phyloP scores from a whole-genome alignment of 2,329 filamentous ascomycete species.

The Orbilia quercus region DNA sequence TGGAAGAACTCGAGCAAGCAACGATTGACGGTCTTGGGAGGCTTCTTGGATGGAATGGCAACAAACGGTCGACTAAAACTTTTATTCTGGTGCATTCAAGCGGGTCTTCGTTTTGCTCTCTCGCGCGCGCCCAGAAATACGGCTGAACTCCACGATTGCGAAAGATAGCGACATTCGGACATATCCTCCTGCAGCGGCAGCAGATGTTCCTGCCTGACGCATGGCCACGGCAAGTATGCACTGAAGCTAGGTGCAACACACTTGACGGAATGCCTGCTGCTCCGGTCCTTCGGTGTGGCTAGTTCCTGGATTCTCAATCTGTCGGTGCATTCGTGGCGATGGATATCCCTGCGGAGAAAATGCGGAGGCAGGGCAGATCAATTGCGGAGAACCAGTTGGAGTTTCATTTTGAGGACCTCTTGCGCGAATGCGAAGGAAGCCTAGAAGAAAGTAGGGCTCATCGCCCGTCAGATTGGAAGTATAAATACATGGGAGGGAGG shows the following conservation, averaged over 20 bases:
- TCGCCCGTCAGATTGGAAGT: slow-evolving; percentile 2
- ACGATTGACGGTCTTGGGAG: slow-evolving; percentile 14
- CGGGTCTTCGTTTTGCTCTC: not conserved
- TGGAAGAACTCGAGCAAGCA: not conserved
- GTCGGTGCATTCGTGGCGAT: not conserved
- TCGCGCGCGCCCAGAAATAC: slow-evolving; percentile 9
- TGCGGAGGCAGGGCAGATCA: slow-evolving; percentile 36
- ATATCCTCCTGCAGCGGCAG: slow-evolving; percentile 8
- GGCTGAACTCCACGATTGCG: slow-evolving; percentile 13
- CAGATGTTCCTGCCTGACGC: no score
- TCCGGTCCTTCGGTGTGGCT: slow-evolving; percentile 5
- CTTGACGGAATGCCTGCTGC: slow-evolving; percentile 21
- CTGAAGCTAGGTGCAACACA: slow-evolving; percentile 10
- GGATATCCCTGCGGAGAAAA: slow-evolving; percentile 49
- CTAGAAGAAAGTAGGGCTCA: not conserved
- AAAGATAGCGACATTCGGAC: not conserved
- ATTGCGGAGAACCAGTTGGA: slow-evolving; percentile 13
- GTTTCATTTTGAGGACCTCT: not conserved
- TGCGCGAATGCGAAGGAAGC: slow-evolving; percentile 2
- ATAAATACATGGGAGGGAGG: slow-evolving; percentile 38
- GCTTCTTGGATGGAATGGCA: not conserved
- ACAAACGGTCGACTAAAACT: slow-evolving; percentile 3
- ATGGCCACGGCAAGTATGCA: not conserved
- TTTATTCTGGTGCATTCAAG: slow-evolving; percentile 1
- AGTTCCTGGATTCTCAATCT: slow-evolving; percentile 19